Percentiles rank a stretch among this genome's conserved stretches.
Evolutionary conservation across 345 rosid genomes (phyloP).

Genomic region (Gynandropsis gynandra): DNA sequence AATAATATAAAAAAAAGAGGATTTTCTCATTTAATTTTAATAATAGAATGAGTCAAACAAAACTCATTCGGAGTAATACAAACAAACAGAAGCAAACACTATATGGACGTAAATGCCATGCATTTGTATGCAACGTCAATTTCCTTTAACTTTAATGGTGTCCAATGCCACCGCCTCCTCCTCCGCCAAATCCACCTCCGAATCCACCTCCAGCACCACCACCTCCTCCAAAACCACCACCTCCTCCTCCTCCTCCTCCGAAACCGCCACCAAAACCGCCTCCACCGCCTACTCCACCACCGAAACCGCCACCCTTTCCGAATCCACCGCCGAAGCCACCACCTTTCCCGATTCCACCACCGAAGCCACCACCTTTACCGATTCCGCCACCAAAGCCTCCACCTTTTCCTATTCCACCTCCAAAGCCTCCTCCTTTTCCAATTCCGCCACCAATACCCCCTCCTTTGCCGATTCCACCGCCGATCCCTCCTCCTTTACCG

Average conservation of each 20-base stretch:
- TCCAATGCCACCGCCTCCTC: constrained; percentile 15
- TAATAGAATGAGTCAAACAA: not conserved
- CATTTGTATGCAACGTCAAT: constrained; percentile 12
- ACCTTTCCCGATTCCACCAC: constrained; percentile 26
- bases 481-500: constrained; percentile 19
- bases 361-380: too few relatives aligned
- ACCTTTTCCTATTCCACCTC: constrained; percentile 7
- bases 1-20: too few relatives aligned
- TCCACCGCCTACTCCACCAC: constrained; percentile 20
- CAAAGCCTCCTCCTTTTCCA: constrained; percentile 7
- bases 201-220: constrained; percentile 24
- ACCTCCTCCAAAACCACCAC: constrained; percentile 4
- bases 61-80: constrained; percentile 11
- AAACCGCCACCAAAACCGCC: constrained; percentile 3
- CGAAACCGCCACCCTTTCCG: constrained; percentile 22
- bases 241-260: too few relatives aligned
- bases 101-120: constrained; percentile 1
- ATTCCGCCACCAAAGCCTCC: constrained; percentile 16
- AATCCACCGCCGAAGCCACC: constrained; percentile 24
- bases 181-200: constrained; percentile 18
- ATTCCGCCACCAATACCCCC: not conserved
- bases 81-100: constrained; percentile 16
- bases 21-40: too few relatives aligned
- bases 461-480: not conserved
- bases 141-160: constrained; percentile 17